A percentile compares a stretch with the other conserved stretches of the same genome.
These are phyloP conservation scores for Penicillium riverlandense DNA, from an alignment of 495 filamentous ascomycete genomes.

Conservation along the genomic window DNA sequence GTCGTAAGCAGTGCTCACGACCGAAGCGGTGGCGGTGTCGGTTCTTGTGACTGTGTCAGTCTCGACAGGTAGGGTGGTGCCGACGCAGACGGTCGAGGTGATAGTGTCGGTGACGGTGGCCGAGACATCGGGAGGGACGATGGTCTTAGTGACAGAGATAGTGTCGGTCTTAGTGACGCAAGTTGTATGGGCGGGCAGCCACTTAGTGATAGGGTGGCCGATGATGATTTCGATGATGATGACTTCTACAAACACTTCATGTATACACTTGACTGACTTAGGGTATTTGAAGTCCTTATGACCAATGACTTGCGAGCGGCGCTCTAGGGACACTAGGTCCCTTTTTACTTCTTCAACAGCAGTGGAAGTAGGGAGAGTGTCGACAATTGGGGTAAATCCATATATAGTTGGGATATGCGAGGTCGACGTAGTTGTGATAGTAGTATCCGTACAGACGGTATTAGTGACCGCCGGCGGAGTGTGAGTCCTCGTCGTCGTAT, in stretches of 20 bases:
- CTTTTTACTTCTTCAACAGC: too few species aligned
- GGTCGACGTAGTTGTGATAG: neutral
- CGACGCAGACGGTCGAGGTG: neutral
- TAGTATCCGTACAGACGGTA: neutral
- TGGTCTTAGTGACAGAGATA: constrained; percentile 2
- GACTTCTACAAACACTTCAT: neutral
- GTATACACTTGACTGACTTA: too few species aligned
- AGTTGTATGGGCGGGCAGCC: neutral
- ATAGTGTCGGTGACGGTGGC: constrained; percentile 2
- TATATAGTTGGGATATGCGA: neutral
- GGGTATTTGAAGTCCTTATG: too few species aligned
- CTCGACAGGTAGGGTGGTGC: neutral
- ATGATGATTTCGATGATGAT: constrained; percentile 1
- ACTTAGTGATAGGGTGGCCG: neutral
- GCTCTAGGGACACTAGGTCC: too few species aligned
- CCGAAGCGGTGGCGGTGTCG: neutral
- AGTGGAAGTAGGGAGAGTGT: too few species aligned
- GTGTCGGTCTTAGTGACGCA: neutral
- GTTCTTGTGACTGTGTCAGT: neutral
- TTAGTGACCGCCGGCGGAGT: neutral
- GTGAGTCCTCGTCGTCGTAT: neutral
- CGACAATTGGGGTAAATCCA: too few species aligned
- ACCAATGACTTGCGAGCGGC: too few species aligned
- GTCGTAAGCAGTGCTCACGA: neutral
- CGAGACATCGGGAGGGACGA: constrained; percentile 3